Percentiles rank a stretch among this genome's conserved stretches.
These are phyloP conservation scores for Phytophthora crassamura DNA, from an alignment of 352 stramenopile species.

Conservation along the genomic window DNA sequence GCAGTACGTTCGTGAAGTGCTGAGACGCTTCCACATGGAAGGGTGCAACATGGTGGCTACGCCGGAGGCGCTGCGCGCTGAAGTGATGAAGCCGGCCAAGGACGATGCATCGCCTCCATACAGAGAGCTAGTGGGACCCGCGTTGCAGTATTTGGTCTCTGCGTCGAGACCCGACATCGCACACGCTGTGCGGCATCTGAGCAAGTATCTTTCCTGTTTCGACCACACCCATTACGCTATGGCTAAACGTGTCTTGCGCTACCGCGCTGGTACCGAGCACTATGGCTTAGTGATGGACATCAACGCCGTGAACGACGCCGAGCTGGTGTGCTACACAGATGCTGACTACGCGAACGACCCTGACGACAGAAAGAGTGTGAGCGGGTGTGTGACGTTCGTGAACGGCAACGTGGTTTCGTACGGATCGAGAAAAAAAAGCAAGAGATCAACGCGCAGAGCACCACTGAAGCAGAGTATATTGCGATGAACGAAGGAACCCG, in stretches of 20 bases:
- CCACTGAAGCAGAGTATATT: conserved; percentile 36
- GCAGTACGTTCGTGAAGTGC: conserved; percentile 2
- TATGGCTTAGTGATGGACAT: not conserved
- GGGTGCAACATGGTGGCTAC: not conserved
- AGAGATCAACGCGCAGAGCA: conserved; percentile 34
- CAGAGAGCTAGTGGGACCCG: conserved; percentile 18
- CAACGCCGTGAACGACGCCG: not conserved
- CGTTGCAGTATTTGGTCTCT: conserved; percentile 11
- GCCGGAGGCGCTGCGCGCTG: conserved; percentile 8
- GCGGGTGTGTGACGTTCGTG: conserved; percentile 30
- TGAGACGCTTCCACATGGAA: conserved; percentile 18
- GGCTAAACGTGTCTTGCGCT: conserved; percentile 4
- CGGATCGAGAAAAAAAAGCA: conserved; percentile 37
- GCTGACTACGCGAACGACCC: conserved; percentile 36
- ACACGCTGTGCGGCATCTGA: conserved; percentile 1
- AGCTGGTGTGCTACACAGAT: conserved; percentile 21
- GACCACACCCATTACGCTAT: conserved; percentile 1
- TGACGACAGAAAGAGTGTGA: conserved; percentile 27
- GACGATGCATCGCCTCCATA: not conserved
- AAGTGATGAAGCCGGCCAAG: not conserved
- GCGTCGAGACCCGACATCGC: not conserved
- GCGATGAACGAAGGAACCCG: conserved; percentile 26
- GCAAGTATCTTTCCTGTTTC: conserved; percentile 6
- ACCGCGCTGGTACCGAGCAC: conserved; percentile 6
- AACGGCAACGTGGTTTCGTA: conserved; percentile 30